Percentiles rank a stretch among this genome's conserved stretches.
phyloP scores from a whole-genome alignment of 805 yeast genomes.

The Tetrapisispora fleetii region DNA sequence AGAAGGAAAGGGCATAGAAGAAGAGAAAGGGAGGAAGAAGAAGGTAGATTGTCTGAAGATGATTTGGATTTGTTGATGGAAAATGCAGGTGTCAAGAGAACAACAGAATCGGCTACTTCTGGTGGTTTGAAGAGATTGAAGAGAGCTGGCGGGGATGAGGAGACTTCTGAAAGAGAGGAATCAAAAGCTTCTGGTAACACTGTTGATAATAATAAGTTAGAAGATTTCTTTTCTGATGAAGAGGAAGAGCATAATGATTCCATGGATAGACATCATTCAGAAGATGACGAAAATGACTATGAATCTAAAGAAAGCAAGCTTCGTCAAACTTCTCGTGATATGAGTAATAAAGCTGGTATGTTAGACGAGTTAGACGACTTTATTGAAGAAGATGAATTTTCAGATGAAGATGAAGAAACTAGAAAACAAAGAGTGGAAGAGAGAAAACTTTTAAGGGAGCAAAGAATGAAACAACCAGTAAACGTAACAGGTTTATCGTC shows the following conservation, averaged over 20 bases:
- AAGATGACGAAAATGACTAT: slow-evolving; percentile 20
- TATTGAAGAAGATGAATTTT: slow-evolving; percentile 93
- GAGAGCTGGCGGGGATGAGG: slow-evolving; percentile 47
- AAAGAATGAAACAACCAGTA: slow-evolving; percentile 43
- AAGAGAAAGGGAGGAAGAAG: slow-evolving; percentile 35
- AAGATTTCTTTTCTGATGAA: slow-evolving; percentile 36
- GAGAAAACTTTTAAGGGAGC: slow-evolving; percentile 28
- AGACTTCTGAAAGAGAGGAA: slow-evolving; percentile 14
- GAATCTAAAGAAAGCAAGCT: slow-evolving; percentile 11
- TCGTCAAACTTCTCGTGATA: slow-evolving; percentile 13
- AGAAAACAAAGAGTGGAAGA: slow-evolving; percentile 33
- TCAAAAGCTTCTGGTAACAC: slow-evolving; percentile 7
- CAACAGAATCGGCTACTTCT: slow-evolving; percentile 27
- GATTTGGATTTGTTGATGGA: slow-evolving; percentile 88
- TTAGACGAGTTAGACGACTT: slow-evolving; percentile 91
- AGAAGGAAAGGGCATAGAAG: slow-evolving; percentile 33
- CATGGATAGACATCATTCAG: slow-evolving; percentile 24
- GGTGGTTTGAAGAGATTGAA: slow-evolving; percentile 68
- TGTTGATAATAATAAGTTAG: slow-evolving; percentile 21
- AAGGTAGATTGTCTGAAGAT: slow-evolving; percentile 81
- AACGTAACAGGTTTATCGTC: slow-evolving; percentile 62
- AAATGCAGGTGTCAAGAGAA: slow-evolving; percentile 68
- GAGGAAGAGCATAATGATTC: slow-evolving; percentile 12
- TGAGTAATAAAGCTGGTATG: slow-evolving; percentile 29
- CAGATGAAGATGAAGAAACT: slow-evolving; percentile 62